phyloP scores from a whole-genome alignment of 1,284 basidiomycete species.

The Cerioporus squamosus region DNA sequence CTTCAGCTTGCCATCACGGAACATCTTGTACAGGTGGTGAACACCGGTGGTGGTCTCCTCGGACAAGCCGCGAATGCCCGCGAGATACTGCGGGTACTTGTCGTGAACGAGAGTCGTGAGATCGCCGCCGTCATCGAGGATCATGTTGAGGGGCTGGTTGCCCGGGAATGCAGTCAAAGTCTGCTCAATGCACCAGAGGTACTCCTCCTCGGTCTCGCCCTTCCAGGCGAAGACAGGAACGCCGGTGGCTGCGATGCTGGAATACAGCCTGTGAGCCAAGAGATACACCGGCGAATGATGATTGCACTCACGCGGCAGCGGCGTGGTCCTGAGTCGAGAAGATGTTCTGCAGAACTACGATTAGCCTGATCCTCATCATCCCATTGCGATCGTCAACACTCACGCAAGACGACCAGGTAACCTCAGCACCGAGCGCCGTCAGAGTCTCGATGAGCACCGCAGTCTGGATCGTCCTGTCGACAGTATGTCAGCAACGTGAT shows the following conservation, averaged over 20 bases:
- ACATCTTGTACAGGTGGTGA: constrained; percentile 98
- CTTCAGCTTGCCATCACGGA: constrained; percentile 96
- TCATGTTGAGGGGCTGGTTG: constrained; percentile 95
- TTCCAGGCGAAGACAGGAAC: constrained; percentile 99
- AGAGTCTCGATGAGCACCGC: constrained; percentile 97
- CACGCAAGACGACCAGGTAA: constrained; percentile 98
- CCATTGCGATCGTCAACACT: constrained; percentile 33
- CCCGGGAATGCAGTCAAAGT: constrained; percentile 82
- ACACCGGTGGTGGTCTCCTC: constrained; percentile 99
- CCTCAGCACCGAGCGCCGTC: constrained; percentile 93
- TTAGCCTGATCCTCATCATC: background rate
- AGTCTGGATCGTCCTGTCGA: constrained; percentile 88
- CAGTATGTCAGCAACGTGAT: background rate
- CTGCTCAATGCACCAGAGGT: constrained; percentile 98
- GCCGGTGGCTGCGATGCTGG: constrained; percentile 93
- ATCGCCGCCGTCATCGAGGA: constrained; percentile 99
- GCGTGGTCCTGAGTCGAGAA: constrained; percentile 99
- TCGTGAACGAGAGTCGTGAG: constrained; percentile 95
- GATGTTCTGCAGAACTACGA: constrained; percentile 75
- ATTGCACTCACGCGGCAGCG: constrained; percentile 83
- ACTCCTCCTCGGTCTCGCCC: constrained; percentile 99
- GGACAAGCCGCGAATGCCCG: constrained; percentile 90
- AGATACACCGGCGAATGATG: background rate
- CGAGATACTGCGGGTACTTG: constrained; percentile 90
- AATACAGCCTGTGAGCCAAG: constrained; percentile 4